Conservation (phyloP, 352 stramenopile genomes). For the Phytophthora pisi region DNA sequence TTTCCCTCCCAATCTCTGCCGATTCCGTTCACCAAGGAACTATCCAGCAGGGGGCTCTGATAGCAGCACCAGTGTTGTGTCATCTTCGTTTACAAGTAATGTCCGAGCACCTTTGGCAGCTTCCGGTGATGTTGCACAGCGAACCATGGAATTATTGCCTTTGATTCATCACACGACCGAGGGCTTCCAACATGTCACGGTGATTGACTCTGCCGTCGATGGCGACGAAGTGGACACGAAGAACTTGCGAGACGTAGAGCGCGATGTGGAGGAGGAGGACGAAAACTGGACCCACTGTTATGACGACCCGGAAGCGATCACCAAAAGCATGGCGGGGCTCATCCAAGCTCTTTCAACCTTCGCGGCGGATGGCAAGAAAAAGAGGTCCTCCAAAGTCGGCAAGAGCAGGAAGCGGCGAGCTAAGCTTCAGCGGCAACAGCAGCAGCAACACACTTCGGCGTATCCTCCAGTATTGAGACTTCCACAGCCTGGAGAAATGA, state of each 20-base stretch:
- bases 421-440: slow-evolving; percentile 3
- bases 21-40: slow-evolving; percentile 4
- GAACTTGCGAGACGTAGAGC: neutral
- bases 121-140: neutral
- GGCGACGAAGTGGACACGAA: neutral
- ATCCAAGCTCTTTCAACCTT: slow-evolving; percentile 35
- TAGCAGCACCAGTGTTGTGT: neutral
- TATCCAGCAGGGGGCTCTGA: neutral
- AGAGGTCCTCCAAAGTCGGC: slow-evolving; percentile 4
- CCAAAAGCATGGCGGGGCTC: slow-evolving; percentile 29
- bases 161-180: slow-evolving; percentile 5
- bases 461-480: slow-evolving; percentile 8
- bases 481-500: slow-evolving; percentile 5
- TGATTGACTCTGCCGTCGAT: neutral
- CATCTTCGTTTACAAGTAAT: slow-evolving; percentile 12
- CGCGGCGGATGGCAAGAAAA: slow-evolving; percentile 9
- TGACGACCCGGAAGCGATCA: slow-evolving; percentile 27
- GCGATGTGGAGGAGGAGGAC: slow-evolving; percentile 3
- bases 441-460: neutral
- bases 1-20: slow-evolving; percentile 15
- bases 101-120: slow-evolving; percentile 2
- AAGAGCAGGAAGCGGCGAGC: slow-evolving; percentile 18
- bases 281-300: slow-evolving; percentile 22
- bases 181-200: neutral
- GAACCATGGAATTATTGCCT: slow-evolving; percentile 8